Percentiles rank a stretch among this genome's conserved stretches.
phyloP scores from a whole-genome alignment of 306 rosid species.

The Castanospermum australe region DNA sequence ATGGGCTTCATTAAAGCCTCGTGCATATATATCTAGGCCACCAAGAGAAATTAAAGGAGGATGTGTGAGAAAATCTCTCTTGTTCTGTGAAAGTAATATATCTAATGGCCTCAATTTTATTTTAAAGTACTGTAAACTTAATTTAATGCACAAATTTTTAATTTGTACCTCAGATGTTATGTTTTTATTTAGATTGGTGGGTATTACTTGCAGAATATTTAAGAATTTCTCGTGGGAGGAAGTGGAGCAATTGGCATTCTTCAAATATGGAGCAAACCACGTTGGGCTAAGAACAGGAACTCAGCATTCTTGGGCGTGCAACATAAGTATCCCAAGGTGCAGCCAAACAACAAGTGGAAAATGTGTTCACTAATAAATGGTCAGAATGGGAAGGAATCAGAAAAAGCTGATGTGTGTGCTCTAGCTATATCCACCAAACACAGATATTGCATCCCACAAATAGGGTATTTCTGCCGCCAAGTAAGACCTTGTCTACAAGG shows the following conservation, averaged over 20 bases:
- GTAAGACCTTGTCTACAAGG: slow-evolving; percentile 47
- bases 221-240: too few relatives aligned
- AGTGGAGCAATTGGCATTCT: slow-evolving; percentile 51
- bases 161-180: slow-evolving; percentile 33
- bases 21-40: too few relatives aligned
- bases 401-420: slow-evolving; percentile 43
- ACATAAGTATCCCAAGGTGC: slow-evolving; percentile 28
- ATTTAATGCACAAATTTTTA: too few relatives aligned
- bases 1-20: too few relatives aligned
- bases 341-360: slow-evolving; percentile 38
- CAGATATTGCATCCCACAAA: slow-evolving; percentile 43
- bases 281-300: slow-evolving; percentile 51
- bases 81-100: too few relatives aligned
- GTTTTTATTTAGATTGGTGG: too few relatives aligned
- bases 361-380: slow-evolving; percentile 39
- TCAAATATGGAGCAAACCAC: slow-evolving; percentile 46
- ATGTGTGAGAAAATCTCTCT: too few relatives aligned
- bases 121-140: too few relatives aligned
- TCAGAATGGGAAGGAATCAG: slow-evolving; percentile 39
- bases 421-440: slow-evolving; percentile 42
- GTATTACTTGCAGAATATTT: too few relatives aligned
- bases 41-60: too few relatives aligned
- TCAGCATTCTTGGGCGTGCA: slow-evolving; percentile 32
- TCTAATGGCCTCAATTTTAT: too few relatives aligned
- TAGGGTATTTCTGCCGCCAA: slow-evolving; percentile 44